phyloP scores from a whole-genome alignment of 2,329 filamentous ascomycete species.

The Fusarium odoratissimum region DNA sequence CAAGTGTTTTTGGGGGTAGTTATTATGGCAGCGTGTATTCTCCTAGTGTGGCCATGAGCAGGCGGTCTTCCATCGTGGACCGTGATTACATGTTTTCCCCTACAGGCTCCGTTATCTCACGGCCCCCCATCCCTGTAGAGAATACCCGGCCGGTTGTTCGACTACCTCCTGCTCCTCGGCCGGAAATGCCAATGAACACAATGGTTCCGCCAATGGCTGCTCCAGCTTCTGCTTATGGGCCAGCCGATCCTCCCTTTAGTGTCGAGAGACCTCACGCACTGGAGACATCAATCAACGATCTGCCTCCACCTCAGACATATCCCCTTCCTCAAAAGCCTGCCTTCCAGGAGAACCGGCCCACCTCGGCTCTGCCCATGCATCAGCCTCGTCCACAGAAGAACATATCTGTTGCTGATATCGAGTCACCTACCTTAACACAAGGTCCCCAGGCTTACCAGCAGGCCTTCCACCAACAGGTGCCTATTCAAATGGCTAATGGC shows the following conservation, averaged over 20 bases:
- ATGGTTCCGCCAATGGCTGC: conserved; percentile 25
- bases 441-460: conserved; percentile 83
- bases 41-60: conserved; percentile 87
- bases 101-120: conserved; percentile 79
- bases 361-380: conserved; percentile 77
- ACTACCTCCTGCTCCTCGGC: conserved; percentile 73
- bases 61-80: conserved; percentile 80
- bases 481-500: conserved; percentile 72
- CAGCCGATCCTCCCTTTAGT: conserved; percentile 30
- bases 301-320: conserved; percentile 68
- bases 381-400: conserved; percentile 95
- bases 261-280: conserved; percentile 24
- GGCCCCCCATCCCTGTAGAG: conserved; percentile 71
- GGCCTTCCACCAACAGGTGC: conserved; percentile 96
- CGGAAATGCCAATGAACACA: conserved; percentile 42
- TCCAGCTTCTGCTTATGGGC: conserved; percentile 9
- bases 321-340: conserved; percentile 68
- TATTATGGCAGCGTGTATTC: conserved; percentile 83
- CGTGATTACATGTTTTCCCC: conserved; percentile 84
- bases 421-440: conserved; percentile 75
- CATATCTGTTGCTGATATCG: conserved; percentile 92
- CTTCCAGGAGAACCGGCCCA: conserved; percentile 65
- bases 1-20: conserved; percentile 81
- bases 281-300: conserved; percentile 60
- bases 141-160: conserved; percentile 79